Base-by-base conservation (phyloP, 306 rosid species). In the Geum urbanum region DNA sequence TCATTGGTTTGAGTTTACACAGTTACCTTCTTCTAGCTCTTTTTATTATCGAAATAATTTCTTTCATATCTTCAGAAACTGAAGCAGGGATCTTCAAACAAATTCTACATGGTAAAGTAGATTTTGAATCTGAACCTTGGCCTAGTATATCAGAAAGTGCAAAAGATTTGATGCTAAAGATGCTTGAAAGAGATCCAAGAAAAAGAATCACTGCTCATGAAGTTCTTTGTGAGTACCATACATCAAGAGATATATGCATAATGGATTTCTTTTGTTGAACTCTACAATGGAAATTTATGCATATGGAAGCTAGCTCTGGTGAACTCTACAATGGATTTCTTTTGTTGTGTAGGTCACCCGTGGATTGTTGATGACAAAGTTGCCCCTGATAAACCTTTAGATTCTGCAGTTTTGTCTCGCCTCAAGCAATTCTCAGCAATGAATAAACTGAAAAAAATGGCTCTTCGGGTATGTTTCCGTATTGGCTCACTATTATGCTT, bases 371-470 rank as follows among this genome's bases (percentile, higher is more conserved):
- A 91, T 77, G 97, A 88, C 71, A 79, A n/a, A 52, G 85, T 88
- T 79, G 96, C 97, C 57, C 97, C 97, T 0, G 96, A 91, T 82
- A 84, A 84, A 63, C 96, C 97, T 58, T 78, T 91, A 73, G 96
- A 87, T 74, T 88, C 96, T 71, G 97, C 97, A 69, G 97, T 91
- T 80, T 81, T 91, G 84, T 74, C 97, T 32, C 96, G 97, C 55
- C 84, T 91, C 77, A 91, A 91, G 74, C 96, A 86, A 74, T 91
- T 91, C 81, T 88, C 97, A 7, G 96, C 92, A 47, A 91, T 91
- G 97, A 82, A 91, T 74, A 91, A 88, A 55, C 83, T 91, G 35
- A 91, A 91, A 84, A 91, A 91, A 85, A 86, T 91, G 97, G 97
- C 97, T 46, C 77, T 88, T 55, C 87, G 88, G 35, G 97, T 91